These are phyloP conservation scores for Suhomyces yuchorum DNA, from an alignment of 1,139 yeast genomes.

Conservation along the genomic window DNA sequence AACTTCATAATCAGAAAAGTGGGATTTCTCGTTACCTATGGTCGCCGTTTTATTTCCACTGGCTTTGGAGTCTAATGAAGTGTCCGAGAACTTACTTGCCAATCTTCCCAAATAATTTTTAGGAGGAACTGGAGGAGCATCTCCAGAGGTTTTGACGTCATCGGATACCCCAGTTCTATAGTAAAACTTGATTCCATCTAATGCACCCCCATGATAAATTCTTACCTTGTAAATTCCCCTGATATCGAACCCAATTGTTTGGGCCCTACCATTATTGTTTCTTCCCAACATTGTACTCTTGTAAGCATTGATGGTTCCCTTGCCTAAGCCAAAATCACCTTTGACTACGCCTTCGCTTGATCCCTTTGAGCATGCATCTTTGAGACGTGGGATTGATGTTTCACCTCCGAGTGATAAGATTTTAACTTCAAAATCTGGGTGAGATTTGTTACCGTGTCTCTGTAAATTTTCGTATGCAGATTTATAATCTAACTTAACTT, in stretches of 20 bases:
- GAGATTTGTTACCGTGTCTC: slow-evolving; percentile 25
- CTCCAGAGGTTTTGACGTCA: slow-evolving; percentile 5
- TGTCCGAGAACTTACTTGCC: slow-evolving; percentile 19
- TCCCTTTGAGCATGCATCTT: slow-evolving; percentile 8
- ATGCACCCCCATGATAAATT: slow-evolving; percentile 69
- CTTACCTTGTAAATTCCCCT: slow-evolving; percentile 48
- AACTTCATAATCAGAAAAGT: slow-evolving; percentile 59
- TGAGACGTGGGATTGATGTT: slow-evolving; percentile 34
- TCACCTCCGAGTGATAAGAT: slow-evolving; percentile 51
- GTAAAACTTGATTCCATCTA: slow-evolving; percentile 66
- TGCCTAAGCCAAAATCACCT: slow-evolving; percentile 47
- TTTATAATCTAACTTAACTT: slow-evolving; percentile 50
- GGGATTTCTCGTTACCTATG: slow-evolving; percentile 65
- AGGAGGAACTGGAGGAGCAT: slow-evolving; percentile 48
- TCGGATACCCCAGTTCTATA: slow-evolving; percentile 12
- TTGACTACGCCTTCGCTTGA: slow-evolving; percentile 22
- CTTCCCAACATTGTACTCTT: slow-evolving; percentile 51
- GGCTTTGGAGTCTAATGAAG: slow-evolving; percentile 11
- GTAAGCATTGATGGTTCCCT: slow-evolving; percentile 43
- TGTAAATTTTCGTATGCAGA: slow-evolving; percentile 45
- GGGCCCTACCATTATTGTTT: slow-evolving; percentile 19
- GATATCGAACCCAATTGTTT: slow-evolving; percentile 35
- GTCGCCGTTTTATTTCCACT: slow-evolving; percentile 25
- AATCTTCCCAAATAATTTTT: slow-evolving; percentile 47
- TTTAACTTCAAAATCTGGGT: slow-evolving; percentile 48